Base-by-base conservation (phyloP, 345 rosid species). In the Eucalyptus marginata region DNA sequence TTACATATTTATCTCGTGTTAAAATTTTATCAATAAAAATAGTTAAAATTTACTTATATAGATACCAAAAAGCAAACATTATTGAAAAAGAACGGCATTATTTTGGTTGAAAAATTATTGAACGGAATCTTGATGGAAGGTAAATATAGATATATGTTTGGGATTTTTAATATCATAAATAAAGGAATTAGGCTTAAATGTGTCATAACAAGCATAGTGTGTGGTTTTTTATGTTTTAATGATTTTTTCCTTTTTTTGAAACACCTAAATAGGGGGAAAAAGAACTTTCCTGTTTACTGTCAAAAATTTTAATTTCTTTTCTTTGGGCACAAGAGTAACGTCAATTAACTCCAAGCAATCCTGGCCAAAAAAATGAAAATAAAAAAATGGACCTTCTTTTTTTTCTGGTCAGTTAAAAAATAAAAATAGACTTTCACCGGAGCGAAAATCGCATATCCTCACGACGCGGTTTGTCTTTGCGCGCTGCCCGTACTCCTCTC, bases 191-290 rank as follows among this genome's bases (percentile, higher is more conserved):
- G 13, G 62, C 25, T 56, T 56, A 56, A 56, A 56, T 24, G 27
- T 8, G 62, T 56, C 5, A 1, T 56, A 56, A 56, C 0, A 2
- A 12, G 6, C 12, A 56, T 0, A 3, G 56, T 0, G 24, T 52
- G 27, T 24, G 29, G 6, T 24, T 24, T 22, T 22, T 2, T 1
- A 24, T 9, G 10, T 24, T 56, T 56, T 56, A 22, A 13, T 24
- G 62, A 56, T 56, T 24, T 56, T 59, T 27, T 13, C 16, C 33
- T 29, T 29, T 6, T 59, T 2, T 27, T 27, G n/a, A 62, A 27
- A 29, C 8, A 62, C 68, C 68, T 33, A 62, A 29, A 27, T 27
- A 11, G 68, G 33, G 68, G 31, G 68, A 0, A 4, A 59, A 58
- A 59, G 68, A 29, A 29, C 31, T 62, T 29, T 62, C 8, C 68